phyloP scores from a whole-genome alignment of 1,139 yeast genomes.

The Scheffersomyces quercinus region DNA sequence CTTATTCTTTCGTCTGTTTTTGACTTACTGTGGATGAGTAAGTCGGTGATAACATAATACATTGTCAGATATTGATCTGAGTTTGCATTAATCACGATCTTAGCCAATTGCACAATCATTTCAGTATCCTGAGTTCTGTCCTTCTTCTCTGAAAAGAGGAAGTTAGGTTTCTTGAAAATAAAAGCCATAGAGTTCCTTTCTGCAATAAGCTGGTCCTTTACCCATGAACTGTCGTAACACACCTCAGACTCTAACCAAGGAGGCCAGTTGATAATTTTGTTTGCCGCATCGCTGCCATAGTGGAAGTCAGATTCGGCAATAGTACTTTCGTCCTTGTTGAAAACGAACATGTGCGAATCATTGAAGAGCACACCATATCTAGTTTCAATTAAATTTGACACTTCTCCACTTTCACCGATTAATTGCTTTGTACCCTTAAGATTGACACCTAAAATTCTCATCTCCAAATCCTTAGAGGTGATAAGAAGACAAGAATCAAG shows the following conservation, averaged over 20 bases:
- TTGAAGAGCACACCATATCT: conserved; percentile 68
- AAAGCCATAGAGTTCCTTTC: conserved; percentile 64
- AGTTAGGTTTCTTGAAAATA: conserved; percentile 66
- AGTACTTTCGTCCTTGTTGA: conserved; percentile 41
- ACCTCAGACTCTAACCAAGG: conserved; percentile 81
- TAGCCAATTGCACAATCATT: conserved; percentile 60
- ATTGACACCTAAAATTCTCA: conserved; percentile 61
- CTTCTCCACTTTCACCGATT: conserved; percentile 36
- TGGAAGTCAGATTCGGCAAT: conserved; percentile 25
- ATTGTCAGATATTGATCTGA: conserved; percentile 72
- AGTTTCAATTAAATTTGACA: conserved; percentile 59
- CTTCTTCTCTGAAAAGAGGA: conserved; percentile 46
- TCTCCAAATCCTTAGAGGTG: conserved; percentile 70
- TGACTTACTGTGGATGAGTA: conserved; percentile 68
- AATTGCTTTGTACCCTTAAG: conserved; percentile 47
- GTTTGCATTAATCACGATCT: conserved; percentile 68
- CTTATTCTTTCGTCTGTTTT: conserved; percentile 56
- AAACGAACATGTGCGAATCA: conserved; percentile 71
- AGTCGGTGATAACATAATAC: conserved; percentile 62
- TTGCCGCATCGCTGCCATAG: conserved; percentile 17
- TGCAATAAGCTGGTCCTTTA: conserved; percentile 57
- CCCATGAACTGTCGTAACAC: conserved; percentile 65
- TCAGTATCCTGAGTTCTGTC: conserved; percentile 27
- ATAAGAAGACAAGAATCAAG: conserved; percentile 46
- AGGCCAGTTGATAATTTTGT: conserved; percentile 55